Conservation (phyloP, 2,329 filamentous ascomycete genomes). For the Raffaelea arxii region DNA sequence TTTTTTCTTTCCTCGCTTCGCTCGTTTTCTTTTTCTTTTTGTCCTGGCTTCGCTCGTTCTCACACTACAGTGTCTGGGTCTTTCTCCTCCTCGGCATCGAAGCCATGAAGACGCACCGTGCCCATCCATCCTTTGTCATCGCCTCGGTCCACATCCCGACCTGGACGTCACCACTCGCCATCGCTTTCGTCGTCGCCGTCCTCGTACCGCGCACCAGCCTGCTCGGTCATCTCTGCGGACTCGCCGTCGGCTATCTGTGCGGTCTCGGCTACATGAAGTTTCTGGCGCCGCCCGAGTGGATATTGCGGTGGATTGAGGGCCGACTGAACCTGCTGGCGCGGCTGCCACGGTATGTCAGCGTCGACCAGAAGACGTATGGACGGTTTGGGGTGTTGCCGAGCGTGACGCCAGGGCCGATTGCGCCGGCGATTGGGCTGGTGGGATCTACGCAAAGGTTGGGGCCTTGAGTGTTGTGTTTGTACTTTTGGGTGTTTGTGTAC, state of each 20-base stretch:
- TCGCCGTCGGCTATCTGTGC: constrained; percentile 82
- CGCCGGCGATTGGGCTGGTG: constrained; percentile 49
- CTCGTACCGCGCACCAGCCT: constrained; percentile 75
- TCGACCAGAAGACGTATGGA: constrained; percentile 93
- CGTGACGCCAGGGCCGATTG: constrained; percentile 18
- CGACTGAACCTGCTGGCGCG: constrained; percentile 78
- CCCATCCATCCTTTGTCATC: constrained; percentile 67
- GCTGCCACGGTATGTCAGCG: constrained; percentile 83
- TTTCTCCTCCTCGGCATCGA: constrained; percentile 81
- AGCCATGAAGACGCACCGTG: constrained; percentile 73
- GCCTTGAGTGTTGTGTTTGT: constrained; percentile 34
- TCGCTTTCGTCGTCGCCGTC: constrained; percentile 64
- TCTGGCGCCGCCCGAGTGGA: constrained; percentile 80
- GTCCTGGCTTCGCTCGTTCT: not conserved
- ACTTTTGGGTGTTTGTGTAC: not conserved
- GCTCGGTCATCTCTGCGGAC: constrained; percentile 75
- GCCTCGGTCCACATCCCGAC: constrained; percentile 66
- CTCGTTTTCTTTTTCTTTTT: constrained; percentile 3
- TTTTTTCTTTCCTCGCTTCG: constrained; percentile 14
- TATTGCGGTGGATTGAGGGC: constrained; percentile 77
- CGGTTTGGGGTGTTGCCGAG: constrained; percentile 77
- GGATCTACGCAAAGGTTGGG: constrained; percentile 59
- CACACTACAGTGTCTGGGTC: constrained; percentile 65
- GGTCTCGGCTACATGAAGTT: constrained; percentile 84
- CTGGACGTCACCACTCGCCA: constrained; percentile 78